Conservation (phyloP, 768 basidiomycete species). For the Tulasnella sp. region DNA sequence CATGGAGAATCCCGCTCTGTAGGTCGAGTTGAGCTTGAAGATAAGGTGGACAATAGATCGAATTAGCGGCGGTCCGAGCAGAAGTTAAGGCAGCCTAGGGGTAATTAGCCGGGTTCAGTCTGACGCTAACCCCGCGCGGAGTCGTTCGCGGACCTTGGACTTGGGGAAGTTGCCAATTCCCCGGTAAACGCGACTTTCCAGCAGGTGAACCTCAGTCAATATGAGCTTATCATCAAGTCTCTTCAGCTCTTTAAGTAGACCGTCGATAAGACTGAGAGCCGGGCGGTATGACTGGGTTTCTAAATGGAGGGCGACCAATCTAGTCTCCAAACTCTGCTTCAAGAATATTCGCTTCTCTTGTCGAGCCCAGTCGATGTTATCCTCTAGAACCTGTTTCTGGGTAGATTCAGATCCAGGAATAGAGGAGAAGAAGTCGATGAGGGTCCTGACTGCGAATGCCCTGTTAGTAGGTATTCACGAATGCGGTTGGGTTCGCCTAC, state of each 20-base stretch:
- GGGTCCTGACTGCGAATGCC: conserved; percentile 71
- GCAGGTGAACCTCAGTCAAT: conserved; percentile 91
- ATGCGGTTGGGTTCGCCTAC: conserved; percentile 50
- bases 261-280: conserved; percentile 80
- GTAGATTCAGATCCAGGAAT: conserved; percentile 74
- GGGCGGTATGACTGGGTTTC: conserved; percentile 75
- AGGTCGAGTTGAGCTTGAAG: conserved; percentile 62
- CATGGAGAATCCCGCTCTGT: conserved; percentile 82
- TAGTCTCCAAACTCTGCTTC: conserved; percentile 90
- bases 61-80: conserved; percentile 89
- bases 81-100: conserved; percentile 83
- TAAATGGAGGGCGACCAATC: conserved; percentile 74
- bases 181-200: conserved; percentile 90
- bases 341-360: conserved; percentile 92
- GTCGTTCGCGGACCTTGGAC: conserved; percentile 64
- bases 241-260: conserved; percentile 88
- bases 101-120: background rate
- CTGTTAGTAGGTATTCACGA: conserved; percentile 27
- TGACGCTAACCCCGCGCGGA: background rate
- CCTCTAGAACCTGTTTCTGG: conserved; percentile 84
- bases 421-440: conserved; percentile 84
- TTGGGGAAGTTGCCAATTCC: conserved; percentile 88
- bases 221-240: conserved; percentile 97
- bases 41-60: conserved; percentile 87
- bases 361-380: conserved; percentile 93